phyloP scores from a whole-genome alignment of 495 filamentous ascomycete species.

The Penicillium roqueforti region DNA sequence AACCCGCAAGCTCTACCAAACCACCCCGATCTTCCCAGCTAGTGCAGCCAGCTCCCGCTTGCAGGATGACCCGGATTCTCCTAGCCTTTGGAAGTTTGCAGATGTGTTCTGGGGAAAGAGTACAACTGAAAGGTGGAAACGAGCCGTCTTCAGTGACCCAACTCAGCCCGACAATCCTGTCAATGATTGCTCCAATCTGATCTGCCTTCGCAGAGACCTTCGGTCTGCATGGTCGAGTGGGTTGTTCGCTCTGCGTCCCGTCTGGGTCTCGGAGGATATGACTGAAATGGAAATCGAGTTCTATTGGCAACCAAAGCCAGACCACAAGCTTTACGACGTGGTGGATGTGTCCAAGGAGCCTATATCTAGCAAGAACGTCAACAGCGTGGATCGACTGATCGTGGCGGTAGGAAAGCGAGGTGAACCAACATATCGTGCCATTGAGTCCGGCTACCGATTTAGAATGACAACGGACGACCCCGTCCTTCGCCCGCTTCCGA shows the following conservation, averaged over 20 bases:
- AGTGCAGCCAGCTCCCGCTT: background rate
- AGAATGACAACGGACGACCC: conserved; percentile 10
- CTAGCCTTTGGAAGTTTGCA: conserved; percentile 4
- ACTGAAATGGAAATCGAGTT: conserved; percentile 13
- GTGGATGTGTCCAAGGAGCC: conserved; percentile 7
- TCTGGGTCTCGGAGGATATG: background rate
- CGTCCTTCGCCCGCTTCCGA: conserved; percentile 9
- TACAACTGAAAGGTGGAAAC: conserved; percentile 4
- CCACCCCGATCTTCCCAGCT: conserved; percentile 1
- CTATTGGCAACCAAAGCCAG: conserved; percentile 12
- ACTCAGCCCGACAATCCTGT: background rate
- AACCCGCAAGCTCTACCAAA: conserved; percentile 3
- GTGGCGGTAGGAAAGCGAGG: background rate
- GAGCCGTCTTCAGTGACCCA: conserved; percentile 5
- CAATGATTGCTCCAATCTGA: conserved; percentile 9
- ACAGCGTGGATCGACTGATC: background rate
- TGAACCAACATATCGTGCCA: background rate
- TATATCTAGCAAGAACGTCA: background rate
- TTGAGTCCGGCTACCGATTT: conserved; percentile 13
- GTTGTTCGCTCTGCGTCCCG: conserved; percentile 10
- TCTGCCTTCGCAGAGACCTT: conserved; percentile 13
- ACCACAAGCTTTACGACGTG: background rate
- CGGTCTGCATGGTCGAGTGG: conserved; percentile 5
- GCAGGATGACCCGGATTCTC: background rate
- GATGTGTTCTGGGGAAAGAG: conserved; percentile 7